phyloP scores from a whole-genome alignment of 768 basidiomycete genomes.

The Boletus sensibilis region DNA sequence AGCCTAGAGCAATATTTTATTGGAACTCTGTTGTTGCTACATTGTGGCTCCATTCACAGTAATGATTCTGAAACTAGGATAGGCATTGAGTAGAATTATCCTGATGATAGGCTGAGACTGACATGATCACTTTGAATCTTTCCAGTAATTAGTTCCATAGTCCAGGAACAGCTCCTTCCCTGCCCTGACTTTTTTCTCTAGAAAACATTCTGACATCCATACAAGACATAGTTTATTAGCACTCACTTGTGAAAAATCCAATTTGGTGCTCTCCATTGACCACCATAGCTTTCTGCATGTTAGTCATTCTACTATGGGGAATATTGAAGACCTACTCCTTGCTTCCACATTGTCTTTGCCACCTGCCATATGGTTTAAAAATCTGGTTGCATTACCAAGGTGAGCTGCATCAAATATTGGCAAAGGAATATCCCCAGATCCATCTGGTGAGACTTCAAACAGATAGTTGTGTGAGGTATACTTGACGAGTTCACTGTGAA shows the following conservation, averaged over 20 bases:
- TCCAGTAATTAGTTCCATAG: conserved; percentile 36
- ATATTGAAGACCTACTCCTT: conserved; percentile 20
- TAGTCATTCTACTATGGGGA: not conserved
- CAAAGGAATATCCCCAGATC: not conserved
- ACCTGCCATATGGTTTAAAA: conserved; percentile 37
- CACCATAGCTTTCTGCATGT: conserved; percentile 17
- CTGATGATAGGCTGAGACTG: too few relatives aligned
- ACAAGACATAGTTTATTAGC: not conserved
- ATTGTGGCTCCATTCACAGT: not conserved
- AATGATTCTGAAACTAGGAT: too few relatives aligned
- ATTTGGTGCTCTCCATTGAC: conserved; percentile 39
- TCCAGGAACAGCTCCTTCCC: conserved; percentile 37
- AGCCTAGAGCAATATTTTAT: not conserved
- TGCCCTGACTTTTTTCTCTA: conserved; percentile 26
- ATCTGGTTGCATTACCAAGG: conserved; percentile 46
- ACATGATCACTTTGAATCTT: not conserved
- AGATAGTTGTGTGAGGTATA: conserved; percentile 35
- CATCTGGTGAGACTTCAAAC: conserved; percentile 24
- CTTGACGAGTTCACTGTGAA: conserved; percentile 9
- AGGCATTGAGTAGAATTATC: not conserved
- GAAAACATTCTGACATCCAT: not conserved
- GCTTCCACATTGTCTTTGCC: conserved; percentile 22
- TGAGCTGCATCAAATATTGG: conserved; percentile 38
- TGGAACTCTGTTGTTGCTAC: not conserved
- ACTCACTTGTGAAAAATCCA: conserved; percentile 38